Evolutionary conservation across 805 yeast species (phyloP), one percentile per base, ranked within the genome.

Genomic region (Ogataea wickerhamii): DNA sequence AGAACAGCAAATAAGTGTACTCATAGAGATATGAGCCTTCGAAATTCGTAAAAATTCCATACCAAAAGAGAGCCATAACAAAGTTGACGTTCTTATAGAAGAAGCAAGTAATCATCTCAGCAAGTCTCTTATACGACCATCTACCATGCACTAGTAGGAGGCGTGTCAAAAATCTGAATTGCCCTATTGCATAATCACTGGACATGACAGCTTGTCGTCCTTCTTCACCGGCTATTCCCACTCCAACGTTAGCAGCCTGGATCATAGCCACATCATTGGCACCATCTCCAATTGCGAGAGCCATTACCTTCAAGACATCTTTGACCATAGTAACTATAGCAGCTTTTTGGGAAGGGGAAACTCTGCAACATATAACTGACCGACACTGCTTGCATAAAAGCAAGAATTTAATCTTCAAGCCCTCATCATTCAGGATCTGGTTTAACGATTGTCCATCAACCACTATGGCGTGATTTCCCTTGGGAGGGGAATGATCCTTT

Each of bases 211-310:
- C 94, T 54, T 83, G 89, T 36, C 93, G 65, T 43, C 94, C 94
- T 63, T 84, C 94, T 51, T 82, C 86, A 47, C 94, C 94, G 5
- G 88, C 91, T 53, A 84, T 83, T 47, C 94, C 94, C 26, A 85
- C 81, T 40, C 94, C 94, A 23, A 85, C 78, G 56, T 85, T 82
- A 4, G 94, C 91, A 23, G 86, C 83, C 53, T 83, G 91, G 45
- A 84, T 85, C 94, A 84, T 84, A 6, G 93, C 85, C 34, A 84
- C 93, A 58, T 84, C 94, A 54, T 84, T 84, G 18, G 93, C 86
- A 46, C 94, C 94, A 56, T 84, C 94, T 22, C 94, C 94, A 56
- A 84, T 78, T 0, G 91, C 87, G 40, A 84, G 67, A 0, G 93
- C 82, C 78, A 82, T 82, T 23, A 84, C 93, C 34, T 73, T 71